Evolutionary conservation across 1,284 basidiomycete species (phyloP).

Genomic region (Bondarzewia mesenterica): DNA sequence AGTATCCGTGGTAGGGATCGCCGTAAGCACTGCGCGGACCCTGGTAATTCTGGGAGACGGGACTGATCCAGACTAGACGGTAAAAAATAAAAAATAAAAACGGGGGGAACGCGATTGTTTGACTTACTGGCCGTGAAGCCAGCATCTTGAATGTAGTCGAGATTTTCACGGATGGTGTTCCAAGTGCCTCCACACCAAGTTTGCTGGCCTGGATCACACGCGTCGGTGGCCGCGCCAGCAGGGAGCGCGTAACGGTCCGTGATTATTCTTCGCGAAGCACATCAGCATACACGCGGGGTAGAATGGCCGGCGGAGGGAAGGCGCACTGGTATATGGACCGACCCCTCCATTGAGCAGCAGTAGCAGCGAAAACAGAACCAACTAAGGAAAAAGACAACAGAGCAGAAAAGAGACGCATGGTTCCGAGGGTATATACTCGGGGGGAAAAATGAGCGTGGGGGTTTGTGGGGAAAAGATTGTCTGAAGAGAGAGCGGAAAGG

Average conservation of each 20-base stretch:
- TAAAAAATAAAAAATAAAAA: constrained; percentile 3
- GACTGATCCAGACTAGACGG: constrained; percentile 51
- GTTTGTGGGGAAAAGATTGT: not conserved
- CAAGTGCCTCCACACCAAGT: constrained; percentile 76
- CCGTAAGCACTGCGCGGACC: constrained; percentile 57
- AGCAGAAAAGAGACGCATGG: not conserved
- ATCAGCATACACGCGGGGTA: not conserved
- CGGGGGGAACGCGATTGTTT: constrained; percentile 5
- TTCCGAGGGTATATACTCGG: not conserved
- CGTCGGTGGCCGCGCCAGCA: constrained; percentile 39
- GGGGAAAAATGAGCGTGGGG: not conserved
- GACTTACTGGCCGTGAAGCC: constrained; percentile 69
- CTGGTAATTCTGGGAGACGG: constrained; percentile 62
- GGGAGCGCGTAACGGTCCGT: constrained; percentile 71
- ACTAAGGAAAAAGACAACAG: constrained; percentile 11
- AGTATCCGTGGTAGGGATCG: constrained; percentile 66
- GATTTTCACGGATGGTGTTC: constrained; percentile 63
- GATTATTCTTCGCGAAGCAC: constrained; percentile 41
- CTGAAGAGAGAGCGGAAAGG: not conserved
- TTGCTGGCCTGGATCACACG: constrained; percentile 46
- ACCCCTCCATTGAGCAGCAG: constrained; percentile 30
- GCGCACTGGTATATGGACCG: constrained; percentile 35
- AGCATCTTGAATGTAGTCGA: constrained; percentile 73
- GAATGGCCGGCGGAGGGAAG: not conserved
- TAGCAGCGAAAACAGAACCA: constrained; percentile 23